Evolutionary conservation across 208 protist species (phyloP).

Genomic region (Leishmania aethiopica): DNA sequence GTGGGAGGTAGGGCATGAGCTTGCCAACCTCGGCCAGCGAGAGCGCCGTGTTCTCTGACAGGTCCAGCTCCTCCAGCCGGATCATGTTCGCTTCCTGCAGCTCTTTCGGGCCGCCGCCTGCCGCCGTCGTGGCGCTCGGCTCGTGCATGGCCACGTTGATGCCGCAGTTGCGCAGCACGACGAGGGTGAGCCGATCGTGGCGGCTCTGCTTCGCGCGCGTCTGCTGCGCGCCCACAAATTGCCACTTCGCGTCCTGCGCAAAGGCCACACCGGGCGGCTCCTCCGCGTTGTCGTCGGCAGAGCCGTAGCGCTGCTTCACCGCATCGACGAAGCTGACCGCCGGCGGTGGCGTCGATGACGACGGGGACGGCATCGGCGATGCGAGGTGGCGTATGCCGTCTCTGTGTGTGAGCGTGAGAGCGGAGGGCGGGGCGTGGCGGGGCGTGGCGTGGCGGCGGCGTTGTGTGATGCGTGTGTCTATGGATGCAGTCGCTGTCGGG

Average conservation of each 20-base stretch:
- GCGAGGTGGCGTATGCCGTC: slow-evolving; percentile 40
- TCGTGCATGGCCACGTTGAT: slow-evolving; percentile 58
- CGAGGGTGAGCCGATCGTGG: slow-evolving; percentile 61
- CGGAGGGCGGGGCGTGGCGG: background rate
- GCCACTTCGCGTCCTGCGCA: slow-evolving; percentile 68
- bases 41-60: slow-evolving; percentile 65
- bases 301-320: slow-evolving; percentile 74
- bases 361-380: slow-evolving; percentile 8
- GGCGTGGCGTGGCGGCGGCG: background rate
- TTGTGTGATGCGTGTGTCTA: background rate
- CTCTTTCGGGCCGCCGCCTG: slow-evolving; percentile 6
- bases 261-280: slow-evolving; percentile 29
- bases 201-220: slow-evolving; percentile 58
- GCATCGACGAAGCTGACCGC: slow-evolving; percentile 80
- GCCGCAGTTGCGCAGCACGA: slow-evolving; percentile 61
- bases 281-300: slow-evolving; percentile 51
- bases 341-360: background rate
- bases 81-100: slow-evolving; percentile 50
- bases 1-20: slow-evolving; percentile 61
- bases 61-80: slow-evolving; percentile 68
- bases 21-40: slow-evolving; percentile 54
- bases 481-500: background rate
- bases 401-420: slow-evolving; percentile 22
- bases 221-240: slow-evolving; percentile 84
- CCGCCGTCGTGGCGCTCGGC: slow-evolving; percentile 12